Conservation (phyloP, 345 rosid species). For the Fremontodendron californicum region DNA sequence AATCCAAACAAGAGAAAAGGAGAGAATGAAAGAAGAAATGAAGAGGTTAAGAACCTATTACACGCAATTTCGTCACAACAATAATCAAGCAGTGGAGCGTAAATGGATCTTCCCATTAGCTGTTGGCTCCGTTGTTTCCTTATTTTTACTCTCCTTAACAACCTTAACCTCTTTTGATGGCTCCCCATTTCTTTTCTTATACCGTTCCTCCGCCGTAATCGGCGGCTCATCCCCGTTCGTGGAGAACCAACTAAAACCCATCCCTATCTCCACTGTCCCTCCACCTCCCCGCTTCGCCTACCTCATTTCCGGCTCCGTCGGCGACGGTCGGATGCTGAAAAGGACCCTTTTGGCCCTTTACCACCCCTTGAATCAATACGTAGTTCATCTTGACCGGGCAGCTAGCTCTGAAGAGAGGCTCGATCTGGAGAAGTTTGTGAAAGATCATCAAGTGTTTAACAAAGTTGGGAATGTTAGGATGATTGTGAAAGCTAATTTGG, state of each 20-base stretch:
- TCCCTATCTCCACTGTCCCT: conserved; percentile 53
- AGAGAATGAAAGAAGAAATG: conserved; percentile 31
- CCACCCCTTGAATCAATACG: conserved; percentile 77
- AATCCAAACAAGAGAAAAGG: neutral
- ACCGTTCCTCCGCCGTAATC: conserved; percentile 42
- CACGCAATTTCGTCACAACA: conserved; percentile 48
- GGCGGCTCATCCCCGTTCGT: conserved; percentile 58
- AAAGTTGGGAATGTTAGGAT: conserved; percentile 65
- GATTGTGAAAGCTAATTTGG: conserved; percentile 84
- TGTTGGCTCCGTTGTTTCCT: conserved; percentile 59
- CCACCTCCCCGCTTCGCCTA: conserved; percentile 86
- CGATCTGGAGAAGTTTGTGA: conserved; percentile 63
- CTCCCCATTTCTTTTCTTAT: conserved; percentile 48
- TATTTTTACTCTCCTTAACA: conserved; percentile 56
- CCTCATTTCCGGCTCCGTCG: conserved; percentile 81
- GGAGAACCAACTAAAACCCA: conserved; percentile 69
- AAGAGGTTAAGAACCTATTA: conserved; percentile 72
- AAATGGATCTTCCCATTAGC: conserved; percentile 77
- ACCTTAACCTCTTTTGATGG: conserved; percentile 58
- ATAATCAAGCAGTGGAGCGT: conserved; percentile 56
- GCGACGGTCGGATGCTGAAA: conserved; percentile 63
- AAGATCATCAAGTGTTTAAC: conserved; percentile 38
- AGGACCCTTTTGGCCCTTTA: conserved; percentile 79
- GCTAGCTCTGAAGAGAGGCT: conserved; percentile 56
- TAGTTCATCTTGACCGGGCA: conserved; percentile 80